Evolutionary conservation across 768 basidiomycete species (phyloP), one percentile per base, ranked within the genome.

Genomic region (Strobilomyces confusus): DNA sequence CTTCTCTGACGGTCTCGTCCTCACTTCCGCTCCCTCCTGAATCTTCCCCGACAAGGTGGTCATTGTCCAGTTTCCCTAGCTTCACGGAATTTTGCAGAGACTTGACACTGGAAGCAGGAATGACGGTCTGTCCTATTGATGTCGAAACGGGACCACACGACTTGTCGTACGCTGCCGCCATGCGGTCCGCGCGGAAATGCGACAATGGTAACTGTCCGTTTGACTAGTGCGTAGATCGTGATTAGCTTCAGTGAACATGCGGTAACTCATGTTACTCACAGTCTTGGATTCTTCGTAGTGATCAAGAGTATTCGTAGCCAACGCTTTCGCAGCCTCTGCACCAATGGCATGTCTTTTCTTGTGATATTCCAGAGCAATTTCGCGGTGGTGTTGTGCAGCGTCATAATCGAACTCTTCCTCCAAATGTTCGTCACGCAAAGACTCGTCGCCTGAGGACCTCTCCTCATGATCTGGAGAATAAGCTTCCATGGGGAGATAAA

Each of bases 331-430:
- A 41, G 80, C 78, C 43, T 77, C 78, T 36, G 77, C 72, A 1
- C 82, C 81, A 47, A 90, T 77, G 17, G 72, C 72, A 33, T 68
- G 70, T 45, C 86, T 80, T 64, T 82, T 86, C 57, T 76, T 70
- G 65, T 85, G 75, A 62, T 92, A 91, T 58, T 83, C 82, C 38
- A 90, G 62, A 17, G 84, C 82, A 58, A 91, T 78, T 65, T 90
- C 88, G 26, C 87, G 83, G 58, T 89, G 86, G 59, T 87, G 86
- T 48, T 74, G 79, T 22, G 80, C 84, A 45, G 73, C 75, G 58
- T 88, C 81, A 30, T 83, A 70, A 59, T 89, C 84, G 23, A 76
- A 72, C 38, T 76, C 79, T 38, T 83, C 80, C 45, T 77, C 73
- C 44, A 72, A 54, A 2, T 71, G 70, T 25, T 73, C 77, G n/a